Evolutionary conservation across 768 basidiomycete genomes (phyloP).

Genomic region (Mrakia hoshinonis): DNA sequence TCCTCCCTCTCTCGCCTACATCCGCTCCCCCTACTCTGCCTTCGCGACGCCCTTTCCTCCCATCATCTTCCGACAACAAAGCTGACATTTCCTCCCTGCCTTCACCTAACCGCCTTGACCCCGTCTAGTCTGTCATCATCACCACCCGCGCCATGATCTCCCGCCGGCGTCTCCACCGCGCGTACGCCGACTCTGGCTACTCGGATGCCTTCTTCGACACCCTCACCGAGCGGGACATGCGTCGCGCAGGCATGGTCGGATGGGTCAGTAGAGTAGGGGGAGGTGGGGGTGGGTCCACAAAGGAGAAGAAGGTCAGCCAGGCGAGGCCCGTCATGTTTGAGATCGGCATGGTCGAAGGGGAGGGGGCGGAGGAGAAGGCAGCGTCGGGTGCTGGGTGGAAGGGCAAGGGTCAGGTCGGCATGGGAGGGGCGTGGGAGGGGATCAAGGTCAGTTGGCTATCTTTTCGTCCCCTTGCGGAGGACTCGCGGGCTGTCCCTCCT

Average conservation of each 20-base stretch:
- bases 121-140: conserved; percentile 16
- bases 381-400: not conserved
- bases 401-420: not conserved
- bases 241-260: not conserved
- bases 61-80: not conserved
- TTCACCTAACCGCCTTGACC: no score
- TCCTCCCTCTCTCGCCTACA: not conserved
- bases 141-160: conserved; percentile 1
- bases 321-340: conserved; percentile 19
- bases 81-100: not conserved
- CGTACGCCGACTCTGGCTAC: conserved; percentile 23
- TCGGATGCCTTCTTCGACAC: conserved; percentile 26
- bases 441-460: not conserved
- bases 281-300: not conserved
- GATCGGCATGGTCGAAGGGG: conserved; percentile 6
- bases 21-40: not conserved
- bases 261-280: not conserved
- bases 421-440: not conserved
- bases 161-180: conserved; percentile 21
- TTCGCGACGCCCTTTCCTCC: not conserved
- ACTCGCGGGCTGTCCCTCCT: not conserved
- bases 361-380: not conserved
- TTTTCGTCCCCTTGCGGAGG: not conserved
- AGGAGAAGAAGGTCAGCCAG: conserved; percentile 4
- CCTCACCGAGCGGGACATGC: conserved; percentile 1